A percentile compares a stretch with the other conserved stretches of the same genome.
These are phyloP conservation scores for Tricholoma matsutake DNA, from an alignment of 768 basidiomycete genomes.

Conservation along the genomic window DNA sequence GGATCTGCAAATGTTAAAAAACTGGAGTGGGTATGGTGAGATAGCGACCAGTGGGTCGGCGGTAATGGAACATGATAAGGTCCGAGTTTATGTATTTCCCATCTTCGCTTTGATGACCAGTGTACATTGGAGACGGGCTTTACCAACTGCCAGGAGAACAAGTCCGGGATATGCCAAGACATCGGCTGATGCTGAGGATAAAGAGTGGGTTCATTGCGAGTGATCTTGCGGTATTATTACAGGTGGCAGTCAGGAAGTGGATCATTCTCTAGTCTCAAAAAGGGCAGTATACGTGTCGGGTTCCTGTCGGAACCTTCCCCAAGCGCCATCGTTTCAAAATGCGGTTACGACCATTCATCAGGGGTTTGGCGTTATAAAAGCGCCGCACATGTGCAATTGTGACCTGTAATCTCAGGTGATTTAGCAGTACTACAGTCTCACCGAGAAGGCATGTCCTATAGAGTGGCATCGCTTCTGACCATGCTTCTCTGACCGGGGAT, in stretches of 20 bases:
- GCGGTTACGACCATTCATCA: neutral
- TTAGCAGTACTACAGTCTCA: neutral
- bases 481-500: neutral
- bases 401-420: too few relatives aligned
- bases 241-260: too few relatives aligned
- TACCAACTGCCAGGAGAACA: neutral
- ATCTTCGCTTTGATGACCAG: too few relatives aligned
- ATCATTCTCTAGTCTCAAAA: too few relatives aligned
- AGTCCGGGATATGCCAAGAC: neutral
- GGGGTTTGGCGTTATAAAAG: neutral
- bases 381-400: neutral
- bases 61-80: neutral
- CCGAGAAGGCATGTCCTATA: neutral
- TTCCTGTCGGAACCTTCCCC: neutral
- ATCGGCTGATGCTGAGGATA: too few relatives aligned
- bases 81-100: neutral
- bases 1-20: neutral
- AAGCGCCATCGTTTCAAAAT: neutral
- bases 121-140: too few relatives aligned
- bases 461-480: neutral
- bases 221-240: too few relatives aligned
- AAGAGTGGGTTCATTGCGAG: too few relatives aligned
- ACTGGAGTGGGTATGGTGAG: neutral
- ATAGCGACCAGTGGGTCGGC: neutral
- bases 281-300: neutral